Base-by-base conservation (phyloP, 345 rosid species). In the Eucalyptus virginea region DNA sequence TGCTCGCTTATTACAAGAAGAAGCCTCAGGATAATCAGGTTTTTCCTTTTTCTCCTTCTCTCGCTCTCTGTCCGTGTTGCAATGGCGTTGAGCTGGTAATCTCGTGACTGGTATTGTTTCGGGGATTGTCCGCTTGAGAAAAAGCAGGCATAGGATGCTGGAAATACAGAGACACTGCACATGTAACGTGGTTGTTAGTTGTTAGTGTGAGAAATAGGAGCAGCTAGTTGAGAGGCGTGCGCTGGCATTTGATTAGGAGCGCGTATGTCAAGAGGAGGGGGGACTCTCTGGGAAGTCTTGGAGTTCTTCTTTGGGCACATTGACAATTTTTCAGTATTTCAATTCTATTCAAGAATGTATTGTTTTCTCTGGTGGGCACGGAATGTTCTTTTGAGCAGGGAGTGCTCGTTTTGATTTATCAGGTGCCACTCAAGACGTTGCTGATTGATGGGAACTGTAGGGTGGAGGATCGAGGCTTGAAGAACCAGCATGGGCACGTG, bases 401-500 rank as follows among this genome's bases (percentile, higher is more conserved):
- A 87, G 67, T 88, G 87, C 86, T 83, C 48, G 72, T 26, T 90
- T 12, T 94, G 88, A 87, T 90, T 26, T 88, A 87, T 91, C 90
- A 98, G 99, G 96, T 98, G 44, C 99, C 99, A n/a, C 95, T 98
- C 93, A 98, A 98, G 95, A 97, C 99, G 30, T 86, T 98, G 93
- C 91, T 98, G 52, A 94, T 98, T 87, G 99, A 97, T 91, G 99
- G 99, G 28, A 98, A 96, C 90, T 98, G 99, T 94, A 94, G 99
- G 90, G 99, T 97, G 89, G 99, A 98, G 92, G 99, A 98, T 94
- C 98, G 99, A 50, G 99, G 99, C 87, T 93, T 98, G 98, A 97
- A 98, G 98, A 96, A 97, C 45, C 99, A 98, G 44, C 99, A 97
- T 89, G 98, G 99, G 87, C 98, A 94, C 92, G 99, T 98, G 90